These are phyloP conservation scores for Phytophthora pisi DNA, from an alignment of 352 stramenopile species.

Conservation along the genomic window DNA sequence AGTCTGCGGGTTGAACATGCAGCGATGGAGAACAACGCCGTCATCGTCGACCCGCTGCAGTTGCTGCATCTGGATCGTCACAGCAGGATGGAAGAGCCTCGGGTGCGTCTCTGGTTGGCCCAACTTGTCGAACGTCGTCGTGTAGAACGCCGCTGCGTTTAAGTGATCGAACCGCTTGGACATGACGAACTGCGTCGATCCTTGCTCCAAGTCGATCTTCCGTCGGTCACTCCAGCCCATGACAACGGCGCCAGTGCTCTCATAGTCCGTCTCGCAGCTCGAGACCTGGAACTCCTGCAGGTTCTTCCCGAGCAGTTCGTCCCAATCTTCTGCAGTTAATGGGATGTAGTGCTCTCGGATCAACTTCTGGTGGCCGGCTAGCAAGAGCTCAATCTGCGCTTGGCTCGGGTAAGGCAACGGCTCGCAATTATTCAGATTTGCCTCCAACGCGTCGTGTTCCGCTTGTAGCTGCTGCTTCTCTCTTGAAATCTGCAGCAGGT, in stretches of 20 bases:
- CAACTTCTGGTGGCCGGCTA: conserved; percentile 37
- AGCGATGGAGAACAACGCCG: conserved; percentile 40
- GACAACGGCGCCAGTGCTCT: conserved; percentile 37
- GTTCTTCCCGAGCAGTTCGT: conserved; percentile 28
- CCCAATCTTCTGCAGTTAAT: conserved; percentile 24
- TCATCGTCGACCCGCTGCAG: conserved; percentile 47
- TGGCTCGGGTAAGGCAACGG: conserved; percentile 11
- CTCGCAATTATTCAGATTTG: conserved; percentile 10
- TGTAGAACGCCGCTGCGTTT: conserved; percentile 25
- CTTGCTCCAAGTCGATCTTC: conserved; percentile 26
- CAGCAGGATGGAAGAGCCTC: conserved; percentile 35
- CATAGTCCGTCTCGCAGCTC: conserved; percentile 30
- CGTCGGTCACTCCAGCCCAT: conserved; percentile 42
- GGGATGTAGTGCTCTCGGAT: conserved; percentile 34
- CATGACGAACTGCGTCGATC: conserved; percentile 34
- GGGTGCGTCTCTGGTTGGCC: conserved; percentile 29
- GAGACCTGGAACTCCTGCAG: conserved; percentile 35
- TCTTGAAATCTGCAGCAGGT: conserved; percentile 26
- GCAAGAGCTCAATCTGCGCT: conserved; percentile 32
- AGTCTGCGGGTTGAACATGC: conserved; percentile 45
- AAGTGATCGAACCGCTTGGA: conserved; percentile 36
- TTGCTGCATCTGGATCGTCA: conserved; percentile 34
- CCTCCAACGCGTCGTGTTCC: conserved; percentile 31
- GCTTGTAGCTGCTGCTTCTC: conserved; percentile 35
- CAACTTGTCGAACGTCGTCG: conserved; percentile 39